Percentiles rank a stretch among this genome's conserved stretches.
Conservation (phyloP, 2,329 filamentous ascomycete species). For the Chalara sp. region DNA sequence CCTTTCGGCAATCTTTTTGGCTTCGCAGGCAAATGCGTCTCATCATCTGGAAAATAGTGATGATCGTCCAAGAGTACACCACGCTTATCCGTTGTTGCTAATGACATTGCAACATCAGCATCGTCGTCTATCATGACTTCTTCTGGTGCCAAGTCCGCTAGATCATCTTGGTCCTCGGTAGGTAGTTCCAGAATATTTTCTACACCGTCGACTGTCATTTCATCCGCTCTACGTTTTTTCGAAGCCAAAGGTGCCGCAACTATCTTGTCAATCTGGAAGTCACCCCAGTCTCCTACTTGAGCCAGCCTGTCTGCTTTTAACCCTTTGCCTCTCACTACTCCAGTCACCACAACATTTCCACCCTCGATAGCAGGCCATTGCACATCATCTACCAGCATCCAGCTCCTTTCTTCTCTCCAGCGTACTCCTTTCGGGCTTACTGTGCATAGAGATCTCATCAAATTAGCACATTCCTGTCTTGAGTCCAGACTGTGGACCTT, state of each 20-base stretch:
- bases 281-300: conserved; percentile 89
- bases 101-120: conserved; percentile 40
- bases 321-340: conserved; percentile 77
- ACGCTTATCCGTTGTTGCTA: conserved; percentile 53
- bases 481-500: conserved; percentile 86
- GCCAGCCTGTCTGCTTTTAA: conserved; percentile 86
- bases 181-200: conserved; percentile 63
- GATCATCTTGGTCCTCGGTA: conserved; percentile 72
- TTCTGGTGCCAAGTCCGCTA: conserved; percentile 80
- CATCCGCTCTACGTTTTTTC: conserved; percentile 55
- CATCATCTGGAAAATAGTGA: conserved; percentile 94
- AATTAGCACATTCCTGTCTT: conserved; percentile 82
- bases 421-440: conserved; percentile 88
- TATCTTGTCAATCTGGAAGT: conserved; percentile 88
- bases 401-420: conserved; percentile 93
- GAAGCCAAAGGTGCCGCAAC: conserved; percentile 63
- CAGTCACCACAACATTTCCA: conserved; percentile 69
- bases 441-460: conserved; percentile 86
- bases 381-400: conserved; percentile 86
- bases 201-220: conserved; percentile 61
- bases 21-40: conserved; percentile 50
- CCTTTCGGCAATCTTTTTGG: conserved; percentile 80
- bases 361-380: conserved; percentile 57
- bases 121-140: conserved; percentile 71
- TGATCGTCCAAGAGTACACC: conserved; percentile 93